Percentiles rank a stretch among this genome's conserved stretches.
Evolutionary conservation across 2,329 filamentous ascomycete species (phyloP).

Genomic region (Ilyonectria mors-panacis): DNA sequence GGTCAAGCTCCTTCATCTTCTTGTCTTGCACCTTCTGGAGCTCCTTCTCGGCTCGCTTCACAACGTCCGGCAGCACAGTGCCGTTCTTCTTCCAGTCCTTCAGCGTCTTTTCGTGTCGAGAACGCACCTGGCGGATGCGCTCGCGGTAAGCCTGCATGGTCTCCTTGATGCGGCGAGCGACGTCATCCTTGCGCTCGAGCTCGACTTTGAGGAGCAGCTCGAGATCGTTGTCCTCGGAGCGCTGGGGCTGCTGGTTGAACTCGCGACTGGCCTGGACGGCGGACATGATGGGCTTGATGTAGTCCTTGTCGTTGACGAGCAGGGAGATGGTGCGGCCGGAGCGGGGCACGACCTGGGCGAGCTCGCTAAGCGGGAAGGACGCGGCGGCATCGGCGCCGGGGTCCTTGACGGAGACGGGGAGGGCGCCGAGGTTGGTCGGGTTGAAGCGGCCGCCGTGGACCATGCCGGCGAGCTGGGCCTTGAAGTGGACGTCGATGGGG

Average conservation of each 20-base stretch:
- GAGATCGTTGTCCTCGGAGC: constrained; percentile 70
- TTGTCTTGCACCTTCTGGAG: constrained; percentile 67
- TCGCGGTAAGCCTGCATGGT: constrained; percentile 66
- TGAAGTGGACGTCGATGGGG: constrained; percentile 60
- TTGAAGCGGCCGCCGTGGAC: constrained; percentile 67
- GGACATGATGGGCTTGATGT: constrained; percentile 69
- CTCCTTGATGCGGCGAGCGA: constrained; percentile 60
- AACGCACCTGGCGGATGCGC: constrained; percentile 62
- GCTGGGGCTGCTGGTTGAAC: constrained; percentile 75
- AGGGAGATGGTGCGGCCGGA: constrained; percentile 58
- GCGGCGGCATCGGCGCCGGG: constrained; percentile 43
- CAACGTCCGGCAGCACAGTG: constrained; percentile 62
- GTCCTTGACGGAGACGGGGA: constrained; percentile 58
- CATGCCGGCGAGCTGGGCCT: constrained; percentile 58
- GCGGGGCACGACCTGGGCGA: constrained; percentile 68
- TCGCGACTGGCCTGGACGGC: constrained; percentile 67
- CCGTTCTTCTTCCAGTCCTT: constrained; percentile 64
- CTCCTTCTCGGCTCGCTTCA: constrained; percentile 63
- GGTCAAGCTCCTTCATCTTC: constrained; percentile 66
- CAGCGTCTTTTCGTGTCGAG: constrained; percentile 64
- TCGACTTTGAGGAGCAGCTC: constrained; percentile 70
- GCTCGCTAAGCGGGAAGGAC: constrained; percentile 67
- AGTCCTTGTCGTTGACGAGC: constrained; percentile 59
- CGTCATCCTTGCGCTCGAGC: constrained; percentile 65
- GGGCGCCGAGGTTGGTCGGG: constrained; percentile 63